These are phyloP conservation scores for Panaeolus papilionaceus DNA, from an alignment of 768 basidiomycete species.

Conservation along the genomic window DNA sequence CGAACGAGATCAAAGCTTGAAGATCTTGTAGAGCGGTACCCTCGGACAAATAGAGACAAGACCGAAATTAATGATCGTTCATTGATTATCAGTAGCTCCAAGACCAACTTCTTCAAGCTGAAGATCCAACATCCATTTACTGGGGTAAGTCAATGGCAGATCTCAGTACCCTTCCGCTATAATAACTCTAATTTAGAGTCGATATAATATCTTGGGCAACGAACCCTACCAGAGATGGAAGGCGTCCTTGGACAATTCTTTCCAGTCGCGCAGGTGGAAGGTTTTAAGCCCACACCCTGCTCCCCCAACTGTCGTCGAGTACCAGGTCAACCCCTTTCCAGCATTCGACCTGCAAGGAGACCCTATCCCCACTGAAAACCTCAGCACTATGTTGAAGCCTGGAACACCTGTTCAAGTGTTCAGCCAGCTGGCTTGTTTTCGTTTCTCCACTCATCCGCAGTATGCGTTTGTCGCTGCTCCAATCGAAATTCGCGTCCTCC, in stretches of 20 bases:
- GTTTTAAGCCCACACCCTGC: not conserved
- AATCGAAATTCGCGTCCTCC: not conserved
- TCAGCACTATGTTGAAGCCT: not conserved
- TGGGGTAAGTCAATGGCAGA: not conserved
- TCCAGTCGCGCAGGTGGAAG: not conserved
- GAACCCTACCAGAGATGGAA: not conserved
- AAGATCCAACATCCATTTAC: slow-evolving; percentile 7
- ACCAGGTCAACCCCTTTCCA: not conserved
- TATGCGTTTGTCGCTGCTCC: not conserved
- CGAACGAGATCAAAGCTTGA: not conserved
- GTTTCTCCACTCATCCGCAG: not conserved
- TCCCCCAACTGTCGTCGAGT: not conserved
- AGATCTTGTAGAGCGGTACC: not conserved
- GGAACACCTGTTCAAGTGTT: not conserved
- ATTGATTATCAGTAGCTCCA: not conserved
- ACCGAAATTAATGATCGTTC: not conserved
- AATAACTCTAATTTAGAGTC: not conserved
- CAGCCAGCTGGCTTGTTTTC: not conserved
- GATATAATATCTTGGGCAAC: slow-evolving; percentile 1
- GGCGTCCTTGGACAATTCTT: not conserved
- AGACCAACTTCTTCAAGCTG: not conserved
- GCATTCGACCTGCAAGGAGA: not conserved
- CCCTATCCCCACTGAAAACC: not conserved
- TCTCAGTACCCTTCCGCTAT: too few relatives aligned
- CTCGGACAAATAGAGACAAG: not conserved